Evolutionary conservation across 2,329 filamentous ascomycete species (phyloP).

Genomic region (Sporothrix brunneoviolacea): DNA sequence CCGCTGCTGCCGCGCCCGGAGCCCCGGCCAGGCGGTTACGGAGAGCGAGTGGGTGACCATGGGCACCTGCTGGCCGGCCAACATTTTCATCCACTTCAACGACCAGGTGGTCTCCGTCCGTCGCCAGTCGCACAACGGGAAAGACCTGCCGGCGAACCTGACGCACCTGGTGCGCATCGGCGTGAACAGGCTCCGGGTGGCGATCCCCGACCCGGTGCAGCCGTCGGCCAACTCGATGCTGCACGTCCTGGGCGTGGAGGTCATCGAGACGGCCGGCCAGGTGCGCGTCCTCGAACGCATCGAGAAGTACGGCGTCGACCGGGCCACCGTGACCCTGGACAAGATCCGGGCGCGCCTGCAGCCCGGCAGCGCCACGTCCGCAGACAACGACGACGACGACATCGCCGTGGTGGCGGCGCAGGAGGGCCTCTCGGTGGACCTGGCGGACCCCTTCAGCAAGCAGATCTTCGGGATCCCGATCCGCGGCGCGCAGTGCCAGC

Average conservation of each 20-base stretch:
- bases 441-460: conserved; percentile 62
- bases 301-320: conserved; percentile 29
- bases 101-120: conserved; percentile 48
- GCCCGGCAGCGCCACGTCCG: neutral
- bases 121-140: conserved; percentile 65
- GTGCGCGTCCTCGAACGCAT: conserved; percentile 36
- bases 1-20: conserved; percentile 47
- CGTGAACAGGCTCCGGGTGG: conserved; percentile 55
- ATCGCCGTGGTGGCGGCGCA: conserved; percentile 52
- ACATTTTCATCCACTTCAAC: conserved; percentile 65
- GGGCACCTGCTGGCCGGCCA: conserved; percentile 65
- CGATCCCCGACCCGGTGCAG: conserved; percentile 24
- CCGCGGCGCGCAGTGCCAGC: conserved; percentile 61
- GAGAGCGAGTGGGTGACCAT: conserved; percentile 54
- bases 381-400: conserved; percentile 54
- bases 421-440: conserved; percentile 52
- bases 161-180: conserved; percentile 54
- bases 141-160: conserved; percentile 70
- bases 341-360: conserved; percentile 47
- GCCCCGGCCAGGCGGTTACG: conserved; percentile 20
- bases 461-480: conserved; percentile 64
- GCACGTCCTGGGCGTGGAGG: conserved; percentile 60
- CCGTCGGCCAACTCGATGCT: conserved; percentile 12
- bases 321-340: conserved; percentile 43
- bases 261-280: conserved; percentile 51